Conservation (phyloP, 306 rosid genomes). For the Cercis canadensis region DNA sequence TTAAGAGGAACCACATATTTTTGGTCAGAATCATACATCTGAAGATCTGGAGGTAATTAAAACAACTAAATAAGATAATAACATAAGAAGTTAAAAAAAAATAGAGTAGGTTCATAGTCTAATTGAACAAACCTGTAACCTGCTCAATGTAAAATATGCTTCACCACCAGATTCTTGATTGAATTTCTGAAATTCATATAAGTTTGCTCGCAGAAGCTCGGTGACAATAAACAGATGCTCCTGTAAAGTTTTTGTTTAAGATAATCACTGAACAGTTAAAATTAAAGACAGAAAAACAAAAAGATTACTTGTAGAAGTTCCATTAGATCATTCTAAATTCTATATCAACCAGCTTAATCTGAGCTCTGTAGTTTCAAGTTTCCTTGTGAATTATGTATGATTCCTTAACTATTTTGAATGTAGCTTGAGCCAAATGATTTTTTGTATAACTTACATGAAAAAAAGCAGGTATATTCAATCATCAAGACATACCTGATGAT, state of each 20-base stretch:
- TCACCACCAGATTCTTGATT: slow-evolving; percentile 92
- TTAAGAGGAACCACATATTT: slow-evolving; percentile 3
- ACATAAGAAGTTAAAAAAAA: slow-evolving; percentile 16
- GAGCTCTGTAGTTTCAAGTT: no score
- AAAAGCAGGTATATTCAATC: no score
- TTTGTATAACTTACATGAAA: slow-evolving; percentile 19
- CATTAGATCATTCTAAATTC: slow-evolving; percentile 30
- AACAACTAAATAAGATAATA: not conserved
- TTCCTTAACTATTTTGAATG: slow-evolving; percentile 29
- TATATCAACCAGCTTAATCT: slow-evolving; percentile 14
- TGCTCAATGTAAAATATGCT: slow-evolving; percentile 74
- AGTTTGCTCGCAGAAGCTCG: slow-evolving; percentile 90
- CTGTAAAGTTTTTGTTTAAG: slow-evolving; percentile 47
- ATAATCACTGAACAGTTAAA: slow-evolving; percentile 13
- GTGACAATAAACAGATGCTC: slow-evolving; percentile 97
- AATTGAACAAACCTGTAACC: slow-evolving; percentile 82
- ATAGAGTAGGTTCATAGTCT: slow-evolving; percentile 12
- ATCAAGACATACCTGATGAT: slow-evolving; percentile 69
- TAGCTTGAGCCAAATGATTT: slow-evolving; percentile 1
- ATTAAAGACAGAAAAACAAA: not conserved
- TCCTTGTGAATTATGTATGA: no score
- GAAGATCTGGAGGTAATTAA: slow-evolving; percentile 3
- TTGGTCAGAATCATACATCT: slow-evolving; percentile 1
- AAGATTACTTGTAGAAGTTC: slow-evolving; percentile 19
- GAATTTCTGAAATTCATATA: slow-evolving; percentile 94